A percentile compares a stretch with the other conserved stretches of the same genome.
Evolutionary conservation across 176 grass and related monocot genomes (phyloP).

Genomic region (Hyparrhenia diplandra): DNA sequence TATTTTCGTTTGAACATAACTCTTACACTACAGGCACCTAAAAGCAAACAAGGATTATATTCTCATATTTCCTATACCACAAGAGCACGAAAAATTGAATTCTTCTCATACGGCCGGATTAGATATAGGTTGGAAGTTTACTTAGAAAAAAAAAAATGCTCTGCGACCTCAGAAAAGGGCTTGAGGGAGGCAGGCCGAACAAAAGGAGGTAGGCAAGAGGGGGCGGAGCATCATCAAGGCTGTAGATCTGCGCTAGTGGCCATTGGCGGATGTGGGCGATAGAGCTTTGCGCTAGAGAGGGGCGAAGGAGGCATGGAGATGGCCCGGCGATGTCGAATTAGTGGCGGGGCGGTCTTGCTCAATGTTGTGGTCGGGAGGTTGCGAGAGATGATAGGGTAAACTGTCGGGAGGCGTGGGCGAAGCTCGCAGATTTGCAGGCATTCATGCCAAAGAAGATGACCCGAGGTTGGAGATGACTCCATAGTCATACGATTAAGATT

Average conservation of each 20-base stretch:
- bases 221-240: not conserved
- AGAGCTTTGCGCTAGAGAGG: not conserved
- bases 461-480: not conserved
- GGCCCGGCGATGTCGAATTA: fast-evolving
- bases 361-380: not conserved
- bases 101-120: not conserved
- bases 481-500: not conserved
- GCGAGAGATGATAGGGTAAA: not conserved
- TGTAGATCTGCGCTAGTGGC: fast-evolving
- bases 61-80: not conserved
- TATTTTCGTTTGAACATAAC: not conserved
- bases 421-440: not conserved
- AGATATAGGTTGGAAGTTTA: not conserved
- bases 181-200: not conserved
- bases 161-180: not conserved
- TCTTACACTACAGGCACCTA: not conserved
- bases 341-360: not conserved
- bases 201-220: not conserved
- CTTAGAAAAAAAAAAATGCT: not conserved
- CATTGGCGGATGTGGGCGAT: not conserved
- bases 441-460: not conserved
- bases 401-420: not conserved
- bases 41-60: not conserved
- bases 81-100: not conserved
- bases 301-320: not conserved